Conservation (phyloP, 208 protist genomes). For the Kentomonas sorsogonicus region DNA sequence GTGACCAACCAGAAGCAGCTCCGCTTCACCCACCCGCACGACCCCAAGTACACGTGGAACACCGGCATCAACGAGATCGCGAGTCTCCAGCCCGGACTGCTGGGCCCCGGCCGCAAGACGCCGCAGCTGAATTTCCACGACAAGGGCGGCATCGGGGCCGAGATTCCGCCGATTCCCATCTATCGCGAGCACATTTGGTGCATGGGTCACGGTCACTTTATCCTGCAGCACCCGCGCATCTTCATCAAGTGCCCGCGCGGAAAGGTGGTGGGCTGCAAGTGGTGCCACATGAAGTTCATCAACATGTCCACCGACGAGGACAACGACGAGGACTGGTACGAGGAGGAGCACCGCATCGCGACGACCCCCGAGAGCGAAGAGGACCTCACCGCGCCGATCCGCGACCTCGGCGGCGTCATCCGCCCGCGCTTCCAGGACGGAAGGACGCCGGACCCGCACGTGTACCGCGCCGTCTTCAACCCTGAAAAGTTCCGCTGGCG, state of each 20-base stretch:
- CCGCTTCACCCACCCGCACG: constrained; percentile 71
- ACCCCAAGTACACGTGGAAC: constrained; percentile 86
- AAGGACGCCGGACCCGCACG: constrained; percentile 68
- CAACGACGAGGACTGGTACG: constrained; percentile 84
- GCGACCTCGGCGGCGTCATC: constrained; percentile 77
- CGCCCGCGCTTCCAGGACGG: constrained; percentile 82
- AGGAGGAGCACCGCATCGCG: constrained; percentile 84
- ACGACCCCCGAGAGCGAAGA: constrained; percentile 72
- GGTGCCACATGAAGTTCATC: constrained; percentile 88
- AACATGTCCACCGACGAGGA: constrained; percentile 85
- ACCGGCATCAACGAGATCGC: constrained; percentile 69
- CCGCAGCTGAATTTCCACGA: constrained; percentile 75
- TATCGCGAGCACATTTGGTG: constrained; percentile 86
- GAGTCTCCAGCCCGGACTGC: constrained; percentile 64
- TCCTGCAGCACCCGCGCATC: constrained; percentile 81
- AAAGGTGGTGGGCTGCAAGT: constrained; percentile 81
- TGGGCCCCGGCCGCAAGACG: constrained; percentile 70
- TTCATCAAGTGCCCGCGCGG: constrained; percentile 81
- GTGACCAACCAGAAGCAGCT: constrained; percentile 80
- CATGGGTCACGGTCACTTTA: constrained; percentile 79
- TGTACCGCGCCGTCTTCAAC: constrained; percentile 80
- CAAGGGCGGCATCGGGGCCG: constrained; percentile 79
- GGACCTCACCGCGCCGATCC: constrained; percentile 72
- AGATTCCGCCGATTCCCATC: constrained; percentile 82
- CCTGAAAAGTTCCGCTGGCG: constrained; percentile 81